These are phyloP conservation scores for Metschnikowia sp. DNA, from an alignment of 805 yeast species.

Conservation along the genomic window DNA sequence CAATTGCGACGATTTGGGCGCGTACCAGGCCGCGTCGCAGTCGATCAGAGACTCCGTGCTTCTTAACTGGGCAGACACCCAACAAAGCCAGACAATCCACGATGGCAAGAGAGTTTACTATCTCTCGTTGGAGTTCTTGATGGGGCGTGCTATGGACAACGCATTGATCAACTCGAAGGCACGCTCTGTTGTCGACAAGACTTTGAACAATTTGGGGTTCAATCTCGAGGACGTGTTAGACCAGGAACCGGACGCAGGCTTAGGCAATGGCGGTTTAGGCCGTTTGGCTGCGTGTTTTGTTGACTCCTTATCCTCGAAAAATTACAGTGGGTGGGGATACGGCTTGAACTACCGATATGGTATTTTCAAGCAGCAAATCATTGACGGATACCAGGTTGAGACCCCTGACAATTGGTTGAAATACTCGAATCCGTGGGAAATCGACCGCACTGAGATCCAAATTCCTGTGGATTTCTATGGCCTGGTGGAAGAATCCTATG, in stretches of 20 bases:
- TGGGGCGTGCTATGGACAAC: constrained; percentile 95
- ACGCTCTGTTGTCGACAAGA: constrained; percentile 50
- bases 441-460: constrained; percentile 79
- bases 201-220: constrained; percentile 72
- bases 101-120: constrained; percentile 87
- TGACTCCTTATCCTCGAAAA: constrained; percentile 81
- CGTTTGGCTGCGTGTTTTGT: constrained; percentile 92
- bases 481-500: constrained; percentile 55
- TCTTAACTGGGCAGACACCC: constrained; percentile 90
- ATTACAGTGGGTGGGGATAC: constrained; percentile 95
- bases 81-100: constrained; percentile 78
- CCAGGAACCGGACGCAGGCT: constrained; percentile 90
- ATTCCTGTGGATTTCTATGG: constrained; percentile 92
- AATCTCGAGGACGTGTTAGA: constrained; percentile 79
- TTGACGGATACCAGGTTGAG: constrained; percentile 92
- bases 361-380: constrained; percentile 82
- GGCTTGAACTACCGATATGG: constrained; percentile 93
- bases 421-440: constrained; percentile 90
- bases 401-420: constrained; percentile 93
- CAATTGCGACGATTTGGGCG: constrained; percentile 90
- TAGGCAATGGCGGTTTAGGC: constrained; percentile 95
- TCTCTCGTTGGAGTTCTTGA: constrained; percentile 79
- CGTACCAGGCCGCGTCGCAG: constrained; percentile 83
- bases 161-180: constrained; percentile 79
- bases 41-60: constrained; percentile 76